These are phyloP conservation scores for Syncephalastrum monosporum DNA, from an alignment of 371 early-diverging fungal species.

Conservation along the genomic window DNA sequence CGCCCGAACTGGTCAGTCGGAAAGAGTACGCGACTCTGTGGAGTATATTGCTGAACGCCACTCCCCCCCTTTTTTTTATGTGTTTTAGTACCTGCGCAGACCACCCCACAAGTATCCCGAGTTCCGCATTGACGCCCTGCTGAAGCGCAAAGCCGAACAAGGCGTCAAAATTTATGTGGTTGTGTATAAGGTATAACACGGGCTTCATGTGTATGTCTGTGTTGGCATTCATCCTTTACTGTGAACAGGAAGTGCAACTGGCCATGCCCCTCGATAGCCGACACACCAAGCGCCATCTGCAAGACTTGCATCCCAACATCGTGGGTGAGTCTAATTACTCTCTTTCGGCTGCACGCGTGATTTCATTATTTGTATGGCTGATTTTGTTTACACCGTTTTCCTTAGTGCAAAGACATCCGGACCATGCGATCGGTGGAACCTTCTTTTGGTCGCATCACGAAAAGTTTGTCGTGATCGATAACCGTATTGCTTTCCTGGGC, in stretches of 20 bases:
- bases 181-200: constrained; percentile 68
- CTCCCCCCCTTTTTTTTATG: background rate
- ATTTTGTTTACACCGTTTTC: background rate
- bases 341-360: constrained; percentile 16
- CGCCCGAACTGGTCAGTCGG: constrained; percentile 43
- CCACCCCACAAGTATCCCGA: constrained; percentile 71
- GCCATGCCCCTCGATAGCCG: constrained; percentile 79
- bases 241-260: constrained; percentile 67
- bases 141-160: constrained; percentile 84
- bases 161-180: constrained; percentile 89
- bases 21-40: background rate
- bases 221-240: constrained; percentile 1
- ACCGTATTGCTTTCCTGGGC: constrained; percentile 75
- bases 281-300: constrained; percentile 77
- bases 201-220: background rate
- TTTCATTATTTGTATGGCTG: background rate
- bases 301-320: constrained; percentile 76
- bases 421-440: constrained; percentile 63
- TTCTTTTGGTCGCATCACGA: constrained; percentile 85
- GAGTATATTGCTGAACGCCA: background rate
- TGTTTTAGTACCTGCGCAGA: constrained; percentile 67
- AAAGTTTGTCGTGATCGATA: constrained; percentile 75
- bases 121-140: constrained; percentile 78
- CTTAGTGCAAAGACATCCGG: constrained; percentile 69
- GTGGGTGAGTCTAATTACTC: constrained; percentile 33